Conservation (phyloP, 2,329 filamentous ascomycete genomes). For the Fusarium sp. region DNA sequence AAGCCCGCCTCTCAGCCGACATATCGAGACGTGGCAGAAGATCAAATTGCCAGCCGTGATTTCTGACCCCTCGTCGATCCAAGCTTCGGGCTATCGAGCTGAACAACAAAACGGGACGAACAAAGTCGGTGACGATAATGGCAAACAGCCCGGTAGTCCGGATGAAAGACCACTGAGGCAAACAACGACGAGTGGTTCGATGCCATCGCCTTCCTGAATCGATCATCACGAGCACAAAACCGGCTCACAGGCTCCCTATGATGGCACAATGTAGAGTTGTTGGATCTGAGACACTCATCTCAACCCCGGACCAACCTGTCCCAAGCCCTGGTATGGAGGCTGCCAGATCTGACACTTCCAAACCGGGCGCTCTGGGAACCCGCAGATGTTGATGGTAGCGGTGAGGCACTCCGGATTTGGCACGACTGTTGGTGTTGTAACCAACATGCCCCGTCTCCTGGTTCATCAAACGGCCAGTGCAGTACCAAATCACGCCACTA, state of each 20-base stretch:
- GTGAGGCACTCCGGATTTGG: neutral
- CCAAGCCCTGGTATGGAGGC: neutral
- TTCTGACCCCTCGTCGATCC: neutral
- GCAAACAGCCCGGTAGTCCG: neutral
- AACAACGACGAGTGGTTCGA: neutral
- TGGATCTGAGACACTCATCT: slow-evolving; percentile 7
- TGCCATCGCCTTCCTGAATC: neutral
- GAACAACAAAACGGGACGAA: neutral
- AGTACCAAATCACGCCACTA: neutral
- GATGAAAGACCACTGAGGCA: neutral
- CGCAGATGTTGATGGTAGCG: neutral
- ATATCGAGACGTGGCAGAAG: neutral
- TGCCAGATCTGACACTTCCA: neutral
- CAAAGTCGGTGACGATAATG: neutral
- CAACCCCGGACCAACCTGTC: neutral
- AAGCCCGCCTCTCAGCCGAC: neutral
- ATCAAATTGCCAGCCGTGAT: neutral
- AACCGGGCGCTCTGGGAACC: neutral
- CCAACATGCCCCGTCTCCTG: neutral
- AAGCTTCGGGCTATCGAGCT: neutral
- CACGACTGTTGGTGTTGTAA: neutral
- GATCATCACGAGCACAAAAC: neutral
- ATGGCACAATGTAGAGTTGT: neutral
- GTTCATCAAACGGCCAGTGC: neutral
- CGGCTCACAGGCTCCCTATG: neutral